Conservation (phyloP, 306 rosid species). For the Spatholobus suberectus region DNA sequence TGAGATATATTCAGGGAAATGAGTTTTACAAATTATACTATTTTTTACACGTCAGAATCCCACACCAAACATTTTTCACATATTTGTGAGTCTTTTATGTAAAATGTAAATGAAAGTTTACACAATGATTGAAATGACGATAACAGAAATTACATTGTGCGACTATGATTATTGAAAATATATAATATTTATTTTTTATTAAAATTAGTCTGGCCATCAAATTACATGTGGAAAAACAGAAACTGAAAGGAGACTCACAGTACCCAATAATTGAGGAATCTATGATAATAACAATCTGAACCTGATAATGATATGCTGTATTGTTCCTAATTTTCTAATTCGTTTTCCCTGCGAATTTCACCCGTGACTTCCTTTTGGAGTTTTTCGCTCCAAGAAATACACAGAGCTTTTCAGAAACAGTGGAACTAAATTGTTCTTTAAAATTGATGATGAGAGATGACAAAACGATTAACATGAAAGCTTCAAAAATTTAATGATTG, state of each 20-base stretch:
- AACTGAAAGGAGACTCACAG: background rate
- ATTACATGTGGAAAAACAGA: no score
- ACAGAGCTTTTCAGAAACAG: background rate
- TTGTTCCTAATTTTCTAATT: background rate
- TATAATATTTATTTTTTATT: no score
- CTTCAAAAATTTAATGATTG: background rate
- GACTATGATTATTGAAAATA: no score
- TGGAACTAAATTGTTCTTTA: background rate
- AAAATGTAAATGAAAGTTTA: no score
- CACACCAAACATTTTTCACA: no score
- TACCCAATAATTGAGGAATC: conserved; percentile 13
- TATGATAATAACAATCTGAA: background rate
- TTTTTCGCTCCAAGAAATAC: background rate
- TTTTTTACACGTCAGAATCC: no score
- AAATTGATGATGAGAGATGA: background rate
- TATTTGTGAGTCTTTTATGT: no score
- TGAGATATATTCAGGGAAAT: no score
- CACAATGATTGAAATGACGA: no score
- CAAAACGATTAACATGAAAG: background rate
- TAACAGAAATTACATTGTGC: no score
- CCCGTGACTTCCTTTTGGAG: conserved; percentile 31
- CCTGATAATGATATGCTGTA: background rate
- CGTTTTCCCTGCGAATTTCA: background rate
- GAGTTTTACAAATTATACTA: no score
- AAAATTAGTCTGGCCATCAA: no score